Evolutionary conservation across 768 basidiomycete species (phyloP).

Genomic region (Mycena kentingensis): DNA sequence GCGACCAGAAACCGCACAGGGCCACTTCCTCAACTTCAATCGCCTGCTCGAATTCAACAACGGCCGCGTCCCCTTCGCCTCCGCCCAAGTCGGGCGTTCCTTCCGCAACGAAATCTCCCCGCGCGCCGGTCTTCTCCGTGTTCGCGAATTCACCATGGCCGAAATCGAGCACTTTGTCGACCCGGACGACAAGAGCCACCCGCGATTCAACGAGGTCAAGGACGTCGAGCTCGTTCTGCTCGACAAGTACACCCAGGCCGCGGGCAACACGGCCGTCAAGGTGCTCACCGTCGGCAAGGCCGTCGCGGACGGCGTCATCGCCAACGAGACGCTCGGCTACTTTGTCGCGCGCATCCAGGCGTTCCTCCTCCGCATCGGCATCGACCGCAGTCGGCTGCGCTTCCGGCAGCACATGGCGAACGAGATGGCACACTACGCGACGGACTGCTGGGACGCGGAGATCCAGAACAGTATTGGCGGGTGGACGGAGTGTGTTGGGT

Average conservation of each 20-base stretch:
- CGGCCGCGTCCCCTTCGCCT: conserved; percentile 93
- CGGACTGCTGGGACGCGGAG: conserved; percentile 99
- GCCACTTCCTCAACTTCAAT: conserved; percentile 98
- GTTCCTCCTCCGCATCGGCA: conserved; percentile 89
- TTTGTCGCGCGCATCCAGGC: conserved; percentile 91
- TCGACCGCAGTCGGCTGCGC: conserved; percentile 78
- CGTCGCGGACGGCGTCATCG: conserved; percentile 81
- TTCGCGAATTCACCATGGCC: conserved; percentile 99
- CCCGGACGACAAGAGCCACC: conserved; percentile 87
- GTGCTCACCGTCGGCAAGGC: conserved; percentile 86
- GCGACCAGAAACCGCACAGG: conserved; percentile 97
- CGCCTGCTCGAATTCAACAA: conserved; percentile 98
- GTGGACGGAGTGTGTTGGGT: conserved; percentile 99
- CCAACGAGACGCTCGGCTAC: conserved; percentile 97
- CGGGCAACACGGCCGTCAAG: conserved; percentile 65
- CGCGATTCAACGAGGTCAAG: conserved; percentile 78
- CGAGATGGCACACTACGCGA: conserved; percentile 99
- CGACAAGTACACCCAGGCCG: conserved; percentile 79
- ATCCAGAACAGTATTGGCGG: conserved; percentile 79
- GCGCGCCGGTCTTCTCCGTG: conserved; percentile 91
- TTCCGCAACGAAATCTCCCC: conserved; percentile 99
- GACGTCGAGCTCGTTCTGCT: conserved; percentile 76
- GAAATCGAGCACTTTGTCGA: conserved; percentile 99
- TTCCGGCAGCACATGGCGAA: conserved; percentile 99
- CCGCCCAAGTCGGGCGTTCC: conserved; percentile 92